Evolutionary conservation across 371 early-diverging fungal genomes (phyloP), one percentile per base, ranked within the genome.

Genomic region (Circinella umbellata): DNA sequence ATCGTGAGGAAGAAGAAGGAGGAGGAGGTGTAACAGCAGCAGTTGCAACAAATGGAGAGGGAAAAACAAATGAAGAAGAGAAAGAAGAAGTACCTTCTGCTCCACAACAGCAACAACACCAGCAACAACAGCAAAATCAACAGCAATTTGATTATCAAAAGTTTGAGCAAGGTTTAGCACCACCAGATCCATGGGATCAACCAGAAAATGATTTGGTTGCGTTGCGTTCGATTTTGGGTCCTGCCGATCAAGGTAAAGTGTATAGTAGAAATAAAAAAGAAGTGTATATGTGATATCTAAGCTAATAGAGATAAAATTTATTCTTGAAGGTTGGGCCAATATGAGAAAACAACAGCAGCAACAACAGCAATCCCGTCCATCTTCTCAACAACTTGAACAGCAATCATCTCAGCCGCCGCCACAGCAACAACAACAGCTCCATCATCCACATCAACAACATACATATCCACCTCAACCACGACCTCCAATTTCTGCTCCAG

Each of bases 151-250:
- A 91, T 72, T 90, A 81, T 72, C 80, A 82, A 27, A 86, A 88
- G 66, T 92, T 92, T 70, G 92, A 92, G 67, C 91, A 89, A 71
- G 92, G 91, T 37, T 71, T 89, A 17, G 87, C 91, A 35, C 91
- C 92, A 4, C 88, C 88, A 35, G 91, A 91, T 78, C 92, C 91
- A 8, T 92, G 92, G 92, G 91, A 90, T 72, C 81, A 87, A 18
- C 87, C 87, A 15, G 88, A 82, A 62, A 82, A 78, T 60, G 82
- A 81, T 68, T 63, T 87, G 65, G 82, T 80, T 17, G 89, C 88
- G 34, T 68, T 89, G 47, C 76, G 80, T n/a, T 80, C 80, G 1
- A 77, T 84, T 51, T 64, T 81, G 35, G 78, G 79, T 18, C 49
- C 55, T 34, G 42, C 36, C n/a, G 67, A 68, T 38, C 37, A 49